Evolutionary conservation across 1,284 basidiomycete species (phyloP), one percentile per base, ranked within the genome.

Genomic region (Coriolopsis trogii): DNA sequence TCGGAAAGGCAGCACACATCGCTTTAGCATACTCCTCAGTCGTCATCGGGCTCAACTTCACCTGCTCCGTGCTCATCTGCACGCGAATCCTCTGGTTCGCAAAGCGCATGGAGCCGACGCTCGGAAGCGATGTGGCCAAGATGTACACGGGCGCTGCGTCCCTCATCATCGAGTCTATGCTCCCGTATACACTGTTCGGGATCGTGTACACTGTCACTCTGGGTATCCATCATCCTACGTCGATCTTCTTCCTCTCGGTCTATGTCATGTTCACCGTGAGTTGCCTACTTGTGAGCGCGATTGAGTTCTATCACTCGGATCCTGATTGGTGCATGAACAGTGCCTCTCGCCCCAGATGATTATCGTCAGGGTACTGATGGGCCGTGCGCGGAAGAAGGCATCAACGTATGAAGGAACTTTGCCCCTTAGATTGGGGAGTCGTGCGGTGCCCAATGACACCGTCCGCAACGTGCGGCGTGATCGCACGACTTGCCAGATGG

Each of bases 221-320:
- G 18, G 57, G 57, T 6, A 23, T 59, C 7, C 42, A 53, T 29
- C 55, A 54, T 40, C 50, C 45, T 8, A 48, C 47, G 2, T 50
- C 50, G 2, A 51, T 55, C 20, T 29, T 59, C 18, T 55, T 55
- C 45, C 41, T 55, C 16, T 57, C 53, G 21, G n/a, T 60, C 9
- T 53, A 60, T 29, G 48, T 55, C 25, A 58, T 60, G 59, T 57
- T 58, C 53, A 53, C 48, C 8, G 55, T 58, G 29, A 30, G 59
- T 51, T 6, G 21, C 7, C 23, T 16, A 9, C 18, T 12, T 37
- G 9, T 30, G 41, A 4, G 28, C 16, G 7, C 23, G 10, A 7
- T 18, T 18, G 3, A n/a, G n/a, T 23, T 6, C 31, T 8, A 4
- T 21, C 5, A 9, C 3, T 6, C 30, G 15, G 16, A 18, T 8